A percentile compares a stretch with the other conserved stretches of the same genome.
Evolutionary conservation across 495 filamentous ascomycete genomes (phyloP).

Genomic region (Pyrenopolyporus hunteri): DNA sequence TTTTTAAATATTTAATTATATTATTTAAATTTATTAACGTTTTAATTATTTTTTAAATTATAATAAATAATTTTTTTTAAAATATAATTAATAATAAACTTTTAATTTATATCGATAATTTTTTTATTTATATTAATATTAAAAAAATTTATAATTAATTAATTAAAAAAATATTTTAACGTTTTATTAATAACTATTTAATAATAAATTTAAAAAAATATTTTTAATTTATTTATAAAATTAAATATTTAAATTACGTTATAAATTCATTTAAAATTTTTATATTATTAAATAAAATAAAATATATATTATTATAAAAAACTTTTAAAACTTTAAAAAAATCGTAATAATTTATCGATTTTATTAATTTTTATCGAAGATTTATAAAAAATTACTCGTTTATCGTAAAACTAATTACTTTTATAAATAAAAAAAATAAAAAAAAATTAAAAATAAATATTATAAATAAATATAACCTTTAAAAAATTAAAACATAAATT

Average conservation of each 20-base stretch:
- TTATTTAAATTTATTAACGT: neutral
- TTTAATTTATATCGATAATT: too few species aligned
- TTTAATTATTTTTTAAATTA: neutral
- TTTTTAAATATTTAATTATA: neutral
- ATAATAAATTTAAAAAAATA: too few species aligned
- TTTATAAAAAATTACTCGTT: neutral
- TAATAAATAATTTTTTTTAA: neutral
- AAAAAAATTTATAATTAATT: too few species aligned
- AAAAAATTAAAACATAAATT: neutral
- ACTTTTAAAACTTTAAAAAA: neutral
- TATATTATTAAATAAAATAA: neutral
- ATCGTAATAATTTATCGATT: too few species aligned
- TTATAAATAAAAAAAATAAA: neutral
- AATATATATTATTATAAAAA: neutral
- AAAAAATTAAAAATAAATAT: neutral
- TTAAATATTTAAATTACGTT: neutral
- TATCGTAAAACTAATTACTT: neutral
- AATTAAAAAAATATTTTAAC: too few species aligned
- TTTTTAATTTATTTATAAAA: neutral
- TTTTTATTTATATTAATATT: too few species aligned
- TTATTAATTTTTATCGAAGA: too few species aligned
- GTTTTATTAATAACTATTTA: too few species aligned
- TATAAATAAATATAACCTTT: neutral
- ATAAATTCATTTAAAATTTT: neutral
- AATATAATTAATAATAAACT: neutral